phyloP scores from a whole-genome alignment of 139 green algal species.

The Micractinium conductrix region DNA sequence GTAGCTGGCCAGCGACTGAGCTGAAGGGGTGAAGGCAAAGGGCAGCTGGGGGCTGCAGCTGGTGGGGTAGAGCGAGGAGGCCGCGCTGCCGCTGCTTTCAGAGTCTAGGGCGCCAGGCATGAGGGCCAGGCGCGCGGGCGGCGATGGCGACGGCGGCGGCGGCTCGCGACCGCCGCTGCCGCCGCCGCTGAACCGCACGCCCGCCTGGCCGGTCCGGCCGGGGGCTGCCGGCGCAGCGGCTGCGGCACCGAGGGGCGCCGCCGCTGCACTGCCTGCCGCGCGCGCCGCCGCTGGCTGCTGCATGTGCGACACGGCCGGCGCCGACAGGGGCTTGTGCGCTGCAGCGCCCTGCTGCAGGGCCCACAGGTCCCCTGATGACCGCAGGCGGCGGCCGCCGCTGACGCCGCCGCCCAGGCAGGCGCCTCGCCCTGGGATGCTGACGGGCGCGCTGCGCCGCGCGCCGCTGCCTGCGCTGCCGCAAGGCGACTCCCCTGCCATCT shows the following conservation, averaged over 20 bases:
- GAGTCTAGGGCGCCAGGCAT: slow-evolving; percentile 14
- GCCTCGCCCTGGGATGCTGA: slow-evolving; percentile 43
- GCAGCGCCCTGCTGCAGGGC: slow-evolving; percentile 20
- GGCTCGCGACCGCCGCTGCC: not conserved
- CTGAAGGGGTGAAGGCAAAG: slow-evolving; percentile 82
- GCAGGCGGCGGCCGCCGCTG: slow-evolving; percentile 12
- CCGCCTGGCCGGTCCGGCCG: not conserved
- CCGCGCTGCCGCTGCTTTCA: slow-evolving; percentile 37
- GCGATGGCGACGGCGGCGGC: not conserved
- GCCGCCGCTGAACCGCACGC: not conserved
- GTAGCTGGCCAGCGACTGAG: slow-evolving; percentile 50
- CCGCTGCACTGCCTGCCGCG: not conserved
- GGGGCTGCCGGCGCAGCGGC: not conserved
- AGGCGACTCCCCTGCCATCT: not conserved
- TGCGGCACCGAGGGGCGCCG: not conserved
- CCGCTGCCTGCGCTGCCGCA: slow-evolving; percentile 19
- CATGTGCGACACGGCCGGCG: slow-evolving; percentile 39
- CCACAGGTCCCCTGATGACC: slow-evolving; percentile 36
- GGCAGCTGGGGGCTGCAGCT: slow-evolving; percentile 77
- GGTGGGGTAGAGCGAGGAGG: slow-evolving; percentile 42
- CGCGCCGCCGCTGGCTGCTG: not conserved
- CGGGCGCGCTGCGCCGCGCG: slow-evolving; percentile 33
- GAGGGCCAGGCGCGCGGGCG: not conserved
- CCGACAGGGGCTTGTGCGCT: slow-evolving; percentile 35
- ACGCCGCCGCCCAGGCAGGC: not conserved